Evolutionary conservation across 2,329 filamentous ascomycete genomes (phyloP).

Genomic region (Alternaria gaisen): DNA sequence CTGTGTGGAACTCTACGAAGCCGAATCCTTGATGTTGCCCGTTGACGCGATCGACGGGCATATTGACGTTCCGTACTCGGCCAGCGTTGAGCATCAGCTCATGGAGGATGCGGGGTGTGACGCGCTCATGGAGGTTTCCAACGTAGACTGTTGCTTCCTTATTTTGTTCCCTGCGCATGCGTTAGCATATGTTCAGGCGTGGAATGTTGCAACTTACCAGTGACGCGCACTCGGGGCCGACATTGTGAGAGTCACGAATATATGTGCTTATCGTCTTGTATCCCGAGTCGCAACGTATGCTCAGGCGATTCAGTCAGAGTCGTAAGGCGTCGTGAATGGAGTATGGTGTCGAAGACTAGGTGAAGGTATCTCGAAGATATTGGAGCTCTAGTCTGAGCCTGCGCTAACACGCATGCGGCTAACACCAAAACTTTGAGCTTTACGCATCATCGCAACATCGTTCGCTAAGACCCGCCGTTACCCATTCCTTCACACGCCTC

Average conservation of each 20-base stretch:
- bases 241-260: constrained; percentile 57
- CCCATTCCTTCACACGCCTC: constrained; percentile 4
- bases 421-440: constrained; percentile 36
- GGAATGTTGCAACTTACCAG: constrained; percentile 64
- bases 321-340: constrained; percentile 8
- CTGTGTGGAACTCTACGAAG: constrained; percentile 97
- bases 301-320: neutral
- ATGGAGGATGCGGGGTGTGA: constrained; percentile 89
- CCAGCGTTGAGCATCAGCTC: constrained; percentile 98
- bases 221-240: constrained; percentile 70
- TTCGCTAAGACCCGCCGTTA: constrained; percentile 12
- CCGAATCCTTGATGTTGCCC: constrained; percentile 97
- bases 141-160: constrained; percentile 98
- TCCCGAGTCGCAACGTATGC: constrained; percentile 6
- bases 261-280: neutral
- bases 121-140: constrained; percentile 97
- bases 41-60: constrained; percentile 97
- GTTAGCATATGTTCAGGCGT: constrained; percentile 23
- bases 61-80: constrained; percentile 96
- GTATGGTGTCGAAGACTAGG: constrained; percentile 7
- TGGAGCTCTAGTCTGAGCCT: constrained; percentile 25
- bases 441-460: constrained; percentile 23
- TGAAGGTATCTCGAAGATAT: constrained; percentile 28
- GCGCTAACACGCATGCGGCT: constrained; percentile 21
- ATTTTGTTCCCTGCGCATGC: constrained; percentile 73